Base-by-base conservation (phyloP, 2,329 filamentous ascomycete genomes). In the Colletotrichum destructivum region DNA sequence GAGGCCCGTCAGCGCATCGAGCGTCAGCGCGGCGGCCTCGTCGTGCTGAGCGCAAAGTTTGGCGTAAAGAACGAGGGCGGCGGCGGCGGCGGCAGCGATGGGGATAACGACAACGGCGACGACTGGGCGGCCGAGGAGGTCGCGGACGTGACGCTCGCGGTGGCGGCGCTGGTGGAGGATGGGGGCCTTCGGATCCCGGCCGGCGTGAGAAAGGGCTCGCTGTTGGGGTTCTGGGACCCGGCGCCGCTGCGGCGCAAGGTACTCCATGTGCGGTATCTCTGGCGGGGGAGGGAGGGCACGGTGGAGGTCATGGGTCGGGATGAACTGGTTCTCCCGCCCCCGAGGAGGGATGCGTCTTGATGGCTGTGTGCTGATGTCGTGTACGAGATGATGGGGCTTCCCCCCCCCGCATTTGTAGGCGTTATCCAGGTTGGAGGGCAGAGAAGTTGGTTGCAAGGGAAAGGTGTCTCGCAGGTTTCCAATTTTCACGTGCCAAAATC, bases 211-310 rank as follows among this genome's bases (percentile, higher is more conserved):
- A 86, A 87, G 79, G 82, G 80, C 55, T 79, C 82, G 46, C 75
- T 88, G 38, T 78, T 86, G 0, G 86, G 86, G 1, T 88, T 88
- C 76, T 88, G 86, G 84, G 86, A 88, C 66, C 86, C 86, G 18
- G 82, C 81, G 15, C 86, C 85, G 6, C 76, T 76, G 44, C 76
- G 77, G 46, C 79, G 79, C 23, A 88, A 88, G 81, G 80, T 83
- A 46, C 77, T 88, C 59, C 81, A 82, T 56, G 83, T 88, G 18
- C 79, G 82, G 67, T 88, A 87, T 71, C 68, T 81, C 23, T 86
- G 81, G 75, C 74, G 75, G 26, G 82, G 82, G 0, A 78, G 74
- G 64, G 82, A 83, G 73, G 73, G 71, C 40, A 76, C 75, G 2
- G 78, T 78, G 4, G 83, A 82, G 74, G 84, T 84, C 8, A 74